Conservation (phyloP, 1,284 basidiomycete species). For the Tilletia walkeri region DNA sequence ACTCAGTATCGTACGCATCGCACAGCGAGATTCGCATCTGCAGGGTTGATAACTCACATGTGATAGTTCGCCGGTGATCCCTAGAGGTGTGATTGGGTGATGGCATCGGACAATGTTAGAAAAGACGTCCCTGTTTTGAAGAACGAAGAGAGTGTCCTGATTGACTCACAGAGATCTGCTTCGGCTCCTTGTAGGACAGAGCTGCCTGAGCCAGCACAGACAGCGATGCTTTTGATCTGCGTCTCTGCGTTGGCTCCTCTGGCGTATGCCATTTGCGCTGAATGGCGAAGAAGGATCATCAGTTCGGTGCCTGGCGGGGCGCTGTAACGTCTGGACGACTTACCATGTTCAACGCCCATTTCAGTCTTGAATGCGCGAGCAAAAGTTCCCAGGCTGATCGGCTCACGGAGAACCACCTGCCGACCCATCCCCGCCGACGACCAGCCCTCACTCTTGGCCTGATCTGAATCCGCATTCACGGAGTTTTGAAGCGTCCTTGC, state of each 20-base stretch:
- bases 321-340: neutral
- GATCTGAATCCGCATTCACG: neutral
- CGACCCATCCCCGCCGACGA: slow-evolving; percentile 34
- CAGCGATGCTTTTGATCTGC: slow-evolving; percentile 37
- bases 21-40: neutral
- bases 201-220: slow-evolving; percentile 50
- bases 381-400: slow-evolving; percentile 28
- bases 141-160: too few relatives aligned
- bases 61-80: slow-evolving; percentile 49
- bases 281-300: neutral
- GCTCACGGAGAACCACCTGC: slow-evolving; percentile 24
- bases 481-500: neutral
- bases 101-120: too few relatives aligned
- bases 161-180: slow-evolving; percentile 42
- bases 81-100: slow-evolving; percentile 17
- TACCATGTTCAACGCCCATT: slow-evolving; percentile 25
- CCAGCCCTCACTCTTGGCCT: neutral
- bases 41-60: slow-evolving; percentile 28
- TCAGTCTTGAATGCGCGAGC: slow-evolving; percentile 35
- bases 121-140: too few relatives aligned
- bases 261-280: slow-evolving; percentile 22
- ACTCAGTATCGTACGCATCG: neutral
- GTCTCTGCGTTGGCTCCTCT: neutral
- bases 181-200: slow-evolving; percentile 37
- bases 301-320: too few relatives aligned